Base-by-base conservation (phyloP, 352 stramenopile genomes). In the Pythium grandisporangium region DNA sequence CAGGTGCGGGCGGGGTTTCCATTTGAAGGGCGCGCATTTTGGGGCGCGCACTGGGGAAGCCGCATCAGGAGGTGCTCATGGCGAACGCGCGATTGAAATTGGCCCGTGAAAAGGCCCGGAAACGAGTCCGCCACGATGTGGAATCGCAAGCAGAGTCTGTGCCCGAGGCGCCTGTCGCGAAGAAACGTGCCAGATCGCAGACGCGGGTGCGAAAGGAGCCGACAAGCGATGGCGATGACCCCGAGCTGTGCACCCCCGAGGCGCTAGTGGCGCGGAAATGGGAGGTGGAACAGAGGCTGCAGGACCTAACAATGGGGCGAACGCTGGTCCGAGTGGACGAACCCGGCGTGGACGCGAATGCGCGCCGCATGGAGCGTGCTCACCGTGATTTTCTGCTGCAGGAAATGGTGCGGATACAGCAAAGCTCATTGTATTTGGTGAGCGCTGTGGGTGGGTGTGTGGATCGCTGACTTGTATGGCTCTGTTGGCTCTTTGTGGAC, bases 381-480 rank as follows among this genome's bases (percentile, higher is more conserved):
- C 76, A 89, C 52, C 67, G 67, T 22, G 78, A 92, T 60, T 91
- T 75, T 47, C 41, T 91, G 19, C 61, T 91, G 1, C 78, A 91
- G 45, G 78, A 91, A 51, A 91, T 91, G 78, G 63, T 75, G 37
- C 26, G 30, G 6, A 27, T 33, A 2, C 30, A 12, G 2, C n/a
- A n/a, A n/a, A n/a, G n/a, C n/a, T n/a, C n/a, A n/a, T n/a, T n/a
- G n/a, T n/a, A n/a, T n/a, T n/a, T n/a, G n/a, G n/a, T n/a, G n/a
- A n/a, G n/a, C n/a, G n/a, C n/a, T n/a, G n/a, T n/a, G n/a, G n/a
- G n/a, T n/a, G n/a, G n/a, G n/a, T n/a, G n/a, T n/a, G 8, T 30
- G 20, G 30, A 30, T 24, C 10, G n/a, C 29, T 17, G 38, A 27
- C 33, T 29, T 11, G 38, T 37, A 37, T 37, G 2, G 25, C 25